Evolutionary conservation across 345 rosid genomes (phyloP), one percentile per base, ranked within the genome.

Genomic region (Eutrema japonicum): DNA sequence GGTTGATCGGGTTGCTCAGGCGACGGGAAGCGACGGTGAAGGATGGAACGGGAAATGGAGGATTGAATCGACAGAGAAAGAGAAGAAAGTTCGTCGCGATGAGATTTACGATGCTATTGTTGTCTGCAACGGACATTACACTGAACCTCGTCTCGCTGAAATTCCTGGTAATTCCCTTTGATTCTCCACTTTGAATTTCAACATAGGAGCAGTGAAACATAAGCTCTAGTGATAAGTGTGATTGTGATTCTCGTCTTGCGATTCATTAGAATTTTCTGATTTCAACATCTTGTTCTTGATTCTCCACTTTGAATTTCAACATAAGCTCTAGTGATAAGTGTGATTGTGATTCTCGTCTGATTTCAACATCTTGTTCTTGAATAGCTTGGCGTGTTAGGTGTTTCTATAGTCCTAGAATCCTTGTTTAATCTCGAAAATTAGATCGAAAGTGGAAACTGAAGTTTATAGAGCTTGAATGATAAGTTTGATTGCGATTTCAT

Each of bases 71-170:
- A 83, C 62, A 65, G 77, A 42, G 79, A 81, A 49, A 5, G 60
- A 58, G 65, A 52, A 29, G 63, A 4, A 54, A 68, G 32, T 9
- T 58, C 12, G 5, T 54, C 48, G 40, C 2, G 81, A 84, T 16
- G 89, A 88, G 74, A 77, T 81, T 27, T 87, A 79, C 38, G 93
- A 89, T 83, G 95, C 93, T 71, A 93, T 86, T 57, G 91, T 87
- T 73, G 87, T 86, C 4, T 86, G 95, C 48, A 89, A 78, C 29
- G 92, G 97, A 6, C 96, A 91, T 71, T 85, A 60, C 70, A 83
- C 83, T 7, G 85, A 91, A 32, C 93, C 93, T 77, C 88, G 89
- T 45, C 38, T 84, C 6, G 92, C 97, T 43, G 80, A 83, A 11
- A 80, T 91, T 65, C 80, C 88, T 4, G 94, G 94, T 88, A 68